phyloP scores from a whole-genome alignment of 139 green algal species.

The Closterium sp. region DNA sequence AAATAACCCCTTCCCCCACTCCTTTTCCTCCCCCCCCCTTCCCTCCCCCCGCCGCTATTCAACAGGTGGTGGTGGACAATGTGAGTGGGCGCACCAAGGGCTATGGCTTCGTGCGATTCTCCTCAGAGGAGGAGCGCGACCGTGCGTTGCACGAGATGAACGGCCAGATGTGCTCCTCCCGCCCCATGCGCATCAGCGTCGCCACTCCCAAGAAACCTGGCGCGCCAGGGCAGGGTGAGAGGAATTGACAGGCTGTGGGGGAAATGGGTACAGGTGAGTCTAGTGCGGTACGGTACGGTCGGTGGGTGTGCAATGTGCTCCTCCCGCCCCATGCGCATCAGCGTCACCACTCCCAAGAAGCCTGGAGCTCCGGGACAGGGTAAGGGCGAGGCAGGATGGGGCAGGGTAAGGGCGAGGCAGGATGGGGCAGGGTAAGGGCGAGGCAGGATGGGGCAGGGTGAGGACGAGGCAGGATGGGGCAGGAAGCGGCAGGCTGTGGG shows the following conservation, averaged over 20 bases:
- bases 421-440: no score
- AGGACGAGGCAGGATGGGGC: no score
- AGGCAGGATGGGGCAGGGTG: no score
- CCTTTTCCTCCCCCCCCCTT: neutral
- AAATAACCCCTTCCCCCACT: neutral
- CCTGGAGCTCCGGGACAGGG: no score
- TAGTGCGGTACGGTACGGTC: no score
- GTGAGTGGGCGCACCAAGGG: slow-evolving; percentile 81
- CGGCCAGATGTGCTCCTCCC: slow-evolving; percentile 55
- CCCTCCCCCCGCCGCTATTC: neutral
- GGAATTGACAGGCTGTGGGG: no score
- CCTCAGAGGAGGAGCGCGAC: slow-evolving; percentile 78
- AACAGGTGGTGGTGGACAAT: slow-evolving; percentile 87
- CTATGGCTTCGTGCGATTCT: slow-evolving; percentile 96
- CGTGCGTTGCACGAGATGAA: slow-evolving; percentile 82
- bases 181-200: slow-evolving; percentile 51
- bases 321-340: no score
- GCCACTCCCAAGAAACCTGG: slow-evolving; percentile 46
- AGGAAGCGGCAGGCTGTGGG: neutral
- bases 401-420: no score
- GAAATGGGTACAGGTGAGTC: no score
- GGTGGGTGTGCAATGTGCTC: no score
- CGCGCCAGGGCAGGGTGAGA: neutral
- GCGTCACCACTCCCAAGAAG: no score
- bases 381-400: no score